Evolutionary conservation across 805 yeast genomes (phyloP).

Genomic region (Tetrapisispora fleetii): DNA sequence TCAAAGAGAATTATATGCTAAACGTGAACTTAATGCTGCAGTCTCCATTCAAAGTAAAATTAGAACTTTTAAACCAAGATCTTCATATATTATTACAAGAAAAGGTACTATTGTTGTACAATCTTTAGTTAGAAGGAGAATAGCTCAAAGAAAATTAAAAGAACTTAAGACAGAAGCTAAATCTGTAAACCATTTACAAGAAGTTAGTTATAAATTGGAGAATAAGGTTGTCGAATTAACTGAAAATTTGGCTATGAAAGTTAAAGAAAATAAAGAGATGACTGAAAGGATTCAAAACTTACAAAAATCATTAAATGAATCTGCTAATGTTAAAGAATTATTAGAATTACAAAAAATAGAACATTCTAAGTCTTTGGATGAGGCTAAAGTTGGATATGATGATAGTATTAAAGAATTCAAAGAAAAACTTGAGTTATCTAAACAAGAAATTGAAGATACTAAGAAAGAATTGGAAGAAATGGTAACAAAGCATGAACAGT

Average conservation of each 20-base stretch:
- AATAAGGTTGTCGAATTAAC: slow-evolving; percentile 96
- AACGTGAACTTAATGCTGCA: slow-evolving; percentile 55
- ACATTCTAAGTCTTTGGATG: slow-evolving; percentile 37
- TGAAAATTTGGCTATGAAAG: slow-evolving; percentile 67
- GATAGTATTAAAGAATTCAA: slow-evolving; percentile 41
- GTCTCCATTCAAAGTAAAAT: slow-evolving; percentile 59
- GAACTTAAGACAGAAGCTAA: slow-evolving; percentile 77
- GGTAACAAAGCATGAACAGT: slow-evolving; percentile 47
- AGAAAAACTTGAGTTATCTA: slow-evolving; percentile 45
- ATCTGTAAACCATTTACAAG: slow-evolving; percentile 80
- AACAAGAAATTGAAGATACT: slow-evolving; percentile 48
- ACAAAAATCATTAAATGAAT: slow-evolving; percentile 43
- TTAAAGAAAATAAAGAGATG: slow-evolving; percentile 71
- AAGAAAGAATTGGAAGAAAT: slow-evolving; percentile 50
- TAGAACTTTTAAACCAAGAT: slow-evolving; percentile 61
- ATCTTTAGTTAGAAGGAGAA: slow-evolving; percentile 62
- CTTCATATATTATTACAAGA: slow-evolving; percentile 35
- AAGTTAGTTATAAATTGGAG: slow-evolving; percentile 86
- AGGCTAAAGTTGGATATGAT: slow-evolving; percentile 39
- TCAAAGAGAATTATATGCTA: slow-evolving; percentile 41
- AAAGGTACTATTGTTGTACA: slow-evolving; percentile 64
- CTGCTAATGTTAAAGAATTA: slow-evolving; percentile 42
- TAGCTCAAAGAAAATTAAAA: slow-evolving; percentile 57
- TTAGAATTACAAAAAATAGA: slow-evolving; percentile 48
- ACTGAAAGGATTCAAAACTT: slow-evolving; percentile 47